Base-by-base conservation (phyloP, 1,284 basidiomycete genomes). In the Sanghuangporus baumii region DNA sequence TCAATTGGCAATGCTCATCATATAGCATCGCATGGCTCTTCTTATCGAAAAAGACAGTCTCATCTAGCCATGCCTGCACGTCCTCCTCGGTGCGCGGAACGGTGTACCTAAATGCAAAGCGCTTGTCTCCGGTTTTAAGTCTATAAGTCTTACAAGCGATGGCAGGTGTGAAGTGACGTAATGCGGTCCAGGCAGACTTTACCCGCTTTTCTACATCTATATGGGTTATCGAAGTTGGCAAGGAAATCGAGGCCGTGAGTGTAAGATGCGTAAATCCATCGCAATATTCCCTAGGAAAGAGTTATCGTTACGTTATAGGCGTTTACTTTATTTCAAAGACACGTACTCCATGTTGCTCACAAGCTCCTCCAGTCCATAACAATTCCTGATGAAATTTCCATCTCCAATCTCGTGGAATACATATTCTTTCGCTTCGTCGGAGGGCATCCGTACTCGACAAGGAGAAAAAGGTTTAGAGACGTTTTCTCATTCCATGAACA, bases 1-100 rank as follows among this genome's bases (percentile, higher is more conserved):
- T 61, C 16, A 61, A 43, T 43, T 9, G 43, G 37, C 60, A 50
- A 46, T 61, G 54, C 36, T 48, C 56, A n/a, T 61, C 54, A 37
- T 61, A 61, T 54, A 61, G 12, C 2, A 36, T 23, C 12, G 11
- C 26, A 9, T 51, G 26, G 9, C 4, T 14, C n/a, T 20, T 20
- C 26, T 40, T 31, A 1, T 48, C 46, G 16, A 26, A 37, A 46
- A 59, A 34, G 20, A 59, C 20, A 18, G 57, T 48, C n/a, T 59
- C 20, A 9, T 48, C 34, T 20, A 41, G 23, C 57, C 57, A 59
- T 36, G 46, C 34, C 31, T 48, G 20, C 20, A 50, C 57, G n/a
- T 59, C 57, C 18, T 59, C 31, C 20, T 36, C 6, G 12, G 46
- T 48, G 18, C 46, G 26, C 7, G 43, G 57, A 9, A 50, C 43